Percentiles rank a stretch among this genome's conserved stretches.
Evolutionary conservation across 2,329 filamentous ascomycete species (phyloP).

Genomic region (Aspergillus fumigatiaffinis): DNA sequence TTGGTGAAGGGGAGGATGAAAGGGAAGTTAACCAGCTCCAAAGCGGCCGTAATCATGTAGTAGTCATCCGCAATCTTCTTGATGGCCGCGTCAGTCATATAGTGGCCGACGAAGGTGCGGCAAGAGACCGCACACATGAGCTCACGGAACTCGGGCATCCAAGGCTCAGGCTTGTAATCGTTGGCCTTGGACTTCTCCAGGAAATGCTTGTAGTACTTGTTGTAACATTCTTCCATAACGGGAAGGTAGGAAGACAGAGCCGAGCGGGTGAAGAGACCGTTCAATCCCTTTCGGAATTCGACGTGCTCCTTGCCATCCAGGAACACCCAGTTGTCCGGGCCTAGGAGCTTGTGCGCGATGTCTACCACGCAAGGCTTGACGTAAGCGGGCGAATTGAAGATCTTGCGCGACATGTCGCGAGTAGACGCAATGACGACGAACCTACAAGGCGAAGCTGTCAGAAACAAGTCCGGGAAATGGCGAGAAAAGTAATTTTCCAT

Average conservation of each 20-base stretch:
- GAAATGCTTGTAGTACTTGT: slow-evolving; percentile 78
- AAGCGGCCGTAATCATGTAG: slow-evolving; percentile 89
- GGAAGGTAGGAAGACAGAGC: slow-evolving; percentile 86
- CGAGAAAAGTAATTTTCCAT: neutral
- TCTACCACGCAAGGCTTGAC: slow-evolving; percentile 98
- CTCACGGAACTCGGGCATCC: slow-evolving; percentile 90
- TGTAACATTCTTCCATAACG: slow-evolving; percentile 87
- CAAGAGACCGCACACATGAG: slow-evolving; percentile 92
- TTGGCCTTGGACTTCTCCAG: slow-evolving; percentile 69
- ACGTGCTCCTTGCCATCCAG: slow-evolving; percentile 91
- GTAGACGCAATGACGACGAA: slow-evolving; percentile 96
- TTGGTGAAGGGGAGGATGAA: slow-evolving; percentile 93
- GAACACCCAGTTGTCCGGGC: slow-evolving; percentile 93
- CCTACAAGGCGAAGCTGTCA: slow-evolving; percentile 43
- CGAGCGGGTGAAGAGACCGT: slow-evolving; percentile 87
- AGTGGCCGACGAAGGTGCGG: slow-evolving; percentile 95
- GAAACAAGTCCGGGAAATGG: neutral
- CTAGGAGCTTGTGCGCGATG: slow-evolving; percentile 86
- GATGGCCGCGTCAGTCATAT: slow-evolving; percentile 83
- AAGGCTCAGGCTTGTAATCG: slow-evolving; percentile 71
- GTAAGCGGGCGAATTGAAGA: slow-evolving; percentile 88
- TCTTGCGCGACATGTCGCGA: slow-evolving; percentile 91
- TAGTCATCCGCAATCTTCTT: slow-evolving; percentile 96
- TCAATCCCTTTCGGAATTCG: slow-evolving; percentile 95
- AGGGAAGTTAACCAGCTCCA: slow-evolving; percentile 97